Evolutionary conservation across 345 rosid genomes (phyloP), one percentile per base, ranked within the genome.

Genomic region (Viola odorata): DNA sequence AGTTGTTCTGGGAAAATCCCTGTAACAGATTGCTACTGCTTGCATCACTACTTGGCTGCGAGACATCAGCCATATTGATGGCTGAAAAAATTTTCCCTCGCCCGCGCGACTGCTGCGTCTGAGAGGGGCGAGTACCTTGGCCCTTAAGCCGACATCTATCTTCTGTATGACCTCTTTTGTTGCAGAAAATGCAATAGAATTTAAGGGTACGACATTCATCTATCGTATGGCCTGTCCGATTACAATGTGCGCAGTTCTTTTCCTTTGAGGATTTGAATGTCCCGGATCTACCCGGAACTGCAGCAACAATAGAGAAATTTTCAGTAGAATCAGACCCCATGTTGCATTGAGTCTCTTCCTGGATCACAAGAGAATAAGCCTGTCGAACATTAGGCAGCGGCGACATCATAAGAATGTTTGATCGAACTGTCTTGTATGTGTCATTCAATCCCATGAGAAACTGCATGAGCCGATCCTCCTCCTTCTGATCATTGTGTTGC

Each of bases 401-500:
- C 7, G 41, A 23, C 53, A 59, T 59, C 63, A 59, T 32, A 17
- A 59, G 53, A 11, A 59, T 59, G 41, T 59, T 59, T 1, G 15
- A 32, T 7, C 7, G 13, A 37, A 60, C 53, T 12, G 6, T 8
- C 8, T 49, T 61, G 10, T 61, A 37, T 9, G 37, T 60, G 14
- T 60, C 64, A 12, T 37, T 61, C 1, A 38, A 45, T 0, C 64
- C 14, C 3, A 49, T 49, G 6, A 59, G 12, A 1, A 59, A 45
- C 36, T 59, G 62, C 41, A 45, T 59, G n/a, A 45, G 11, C 7
- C 41, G 52, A 44, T 59, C 62, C 8, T 59, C 41, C 45, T 58
- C 52, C 10, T 11, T 59, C 4, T 59, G 0, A 9, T 5, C 41
- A 12, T 5, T 45, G 23, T 59, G 41, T 17, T 0, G 4, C 0